Conservation (phyloP, 2,329 filamentous ascomycete genomes). For the Aspergillus fijiensis region DNA sequence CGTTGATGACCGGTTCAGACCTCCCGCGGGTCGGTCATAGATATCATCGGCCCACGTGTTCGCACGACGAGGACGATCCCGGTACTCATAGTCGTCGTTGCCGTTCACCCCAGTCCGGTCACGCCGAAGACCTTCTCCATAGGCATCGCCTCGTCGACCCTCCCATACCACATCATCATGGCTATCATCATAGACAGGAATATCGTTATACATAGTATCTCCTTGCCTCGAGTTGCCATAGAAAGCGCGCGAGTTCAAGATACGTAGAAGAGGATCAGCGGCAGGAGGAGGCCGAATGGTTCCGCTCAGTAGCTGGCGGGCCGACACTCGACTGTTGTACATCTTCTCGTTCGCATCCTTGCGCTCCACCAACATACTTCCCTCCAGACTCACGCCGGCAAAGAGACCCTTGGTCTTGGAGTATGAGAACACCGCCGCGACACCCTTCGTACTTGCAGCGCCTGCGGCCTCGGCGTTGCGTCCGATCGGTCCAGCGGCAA, state of each 20-base stretch:
- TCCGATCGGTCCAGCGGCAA: constrained; percentile 90
- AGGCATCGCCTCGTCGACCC: constrained; percentile 67
- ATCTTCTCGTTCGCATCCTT: constrained; percentile 97
- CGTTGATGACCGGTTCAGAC: constrained; percentile 36
- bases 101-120: constrained; percentile 54
- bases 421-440: constrained; percentile 93
- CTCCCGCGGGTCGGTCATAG: constrained; percentile 44
- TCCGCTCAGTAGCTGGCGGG: constrained; percentile 77
- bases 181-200: constrained; percentile 79
- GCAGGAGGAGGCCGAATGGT: constrained; percentile 74
- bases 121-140: constrained; percentile 63
- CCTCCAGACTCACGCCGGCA: constrained; percentile 91
- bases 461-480: constrained; percentile 95
- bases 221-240: constrained; percentile 60
- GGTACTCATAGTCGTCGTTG: constrained; percentile 54
- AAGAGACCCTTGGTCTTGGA: constrained; percentile 98
- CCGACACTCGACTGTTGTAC: constrained; percentile 80
- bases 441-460: constrained; percentile 82
- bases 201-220: constrained; percentile 86
- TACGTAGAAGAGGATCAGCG: constrained; percentile 77
- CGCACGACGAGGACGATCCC: constrained; percentile 50
- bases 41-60: constrained; percentile 53
- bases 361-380: constrained; percentile 87
- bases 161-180: constrained; percentile 86
- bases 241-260: constrained; percentile 84